Conservation (phyloP, 1,139 yeast genomes). For the Geotrichum citri-aurantii region DNA sequence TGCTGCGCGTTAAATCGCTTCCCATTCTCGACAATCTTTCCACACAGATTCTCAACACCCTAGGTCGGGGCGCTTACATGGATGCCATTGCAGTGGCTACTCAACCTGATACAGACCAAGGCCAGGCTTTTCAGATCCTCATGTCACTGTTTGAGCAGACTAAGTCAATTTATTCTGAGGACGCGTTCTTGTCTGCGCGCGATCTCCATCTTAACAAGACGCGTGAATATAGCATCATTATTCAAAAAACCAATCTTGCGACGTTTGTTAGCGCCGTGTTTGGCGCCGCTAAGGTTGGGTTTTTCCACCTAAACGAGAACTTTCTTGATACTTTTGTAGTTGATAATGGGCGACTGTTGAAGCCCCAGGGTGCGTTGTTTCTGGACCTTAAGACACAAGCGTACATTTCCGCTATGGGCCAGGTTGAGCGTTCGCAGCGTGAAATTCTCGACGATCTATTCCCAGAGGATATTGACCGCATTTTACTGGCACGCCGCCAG, state of each 20-base stretch:
- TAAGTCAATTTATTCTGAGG: slow-evolving; percentile 29
- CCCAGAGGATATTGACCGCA: slow-evolving; percentile 49
- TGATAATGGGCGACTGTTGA: slow-evolving; percentile 53
- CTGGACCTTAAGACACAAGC: slow-evolving; percentile 93
- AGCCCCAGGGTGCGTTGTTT: slow-evolving; percentile 72
- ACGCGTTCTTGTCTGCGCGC: slow-evolving; percentile 27
- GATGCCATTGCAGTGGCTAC: slow-evolving; percentile 68
- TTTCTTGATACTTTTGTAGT: slow-evolving; percentile 69
- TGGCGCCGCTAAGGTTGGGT: slow-evolving; percentile 81
- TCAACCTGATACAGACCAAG: slow-evolving; percentile 64
- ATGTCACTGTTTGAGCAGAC: slow-evolving; percentile 66
- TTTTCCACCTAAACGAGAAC: slow-evolving; percentile 74
- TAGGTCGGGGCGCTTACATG: slow-evolving; percentile 67
- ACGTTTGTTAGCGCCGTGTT: slow-evolving; percentile 81
- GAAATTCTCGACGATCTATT: slow-evolving; percentile 74
- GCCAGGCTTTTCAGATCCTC: slow-evolving; percentile 67
- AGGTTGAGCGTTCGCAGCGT: slow-evolving; percentile 58
- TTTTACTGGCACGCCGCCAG: slow-evolving; percentile 39
- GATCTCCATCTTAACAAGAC: slow-evolving; percentile 21
- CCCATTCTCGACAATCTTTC: slow-evolving; percentile 73
- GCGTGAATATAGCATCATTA: slow-evolving; percentile 50
- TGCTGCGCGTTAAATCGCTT: slow-evolving; percentile 52
- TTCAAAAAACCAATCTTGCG: slow-evolving; percentile 80
- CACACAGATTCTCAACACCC: slow-evolving; percentile 61
- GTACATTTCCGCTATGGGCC: slow-evolving; percentile 78